phyloP scores from a whole-genome alignment of 164 flowering plant species.

The Magnolia sinica region DNA sequence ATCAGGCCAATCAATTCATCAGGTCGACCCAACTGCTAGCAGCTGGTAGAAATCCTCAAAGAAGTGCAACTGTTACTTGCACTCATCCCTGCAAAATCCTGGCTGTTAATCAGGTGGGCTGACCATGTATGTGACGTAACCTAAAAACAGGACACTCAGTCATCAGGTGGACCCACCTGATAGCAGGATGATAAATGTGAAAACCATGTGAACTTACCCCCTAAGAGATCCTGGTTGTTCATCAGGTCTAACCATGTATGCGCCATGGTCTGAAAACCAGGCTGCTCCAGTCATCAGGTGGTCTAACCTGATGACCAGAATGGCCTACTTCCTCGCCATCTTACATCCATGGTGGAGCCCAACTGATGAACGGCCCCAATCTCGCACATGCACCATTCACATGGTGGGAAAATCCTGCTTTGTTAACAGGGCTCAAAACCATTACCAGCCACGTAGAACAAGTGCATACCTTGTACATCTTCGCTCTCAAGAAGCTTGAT shows the following conservation, averaged over 20 bases:
- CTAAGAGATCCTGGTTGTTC: too few relatives aligned
- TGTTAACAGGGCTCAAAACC: neutral
- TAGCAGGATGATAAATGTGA: too few relatives aligned
- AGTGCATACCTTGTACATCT: constrained; percentile 61
- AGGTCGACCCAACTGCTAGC: neutral
- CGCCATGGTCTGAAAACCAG: too few relatives aligned
- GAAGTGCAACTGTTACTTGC: neutral
- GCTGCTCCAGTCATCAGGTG: too few relatives aligned
- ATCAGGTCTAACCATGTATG: neutral
- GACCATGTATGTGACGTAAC: neutral
- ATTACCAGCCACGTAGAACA: neutral
- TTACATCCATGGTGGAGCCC: too few relatives aligned
- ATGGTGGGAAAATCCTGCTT: neutral
- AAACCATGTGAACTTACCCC: too few relatives aligned
- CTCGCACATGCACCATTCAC: neutral
- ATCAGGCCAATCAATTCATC: neutral
- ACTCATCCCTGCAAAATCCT: neutral
- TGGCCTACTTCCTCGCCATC: too few relatives aligned
- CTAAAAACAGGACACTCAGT: too few relatives aligned
- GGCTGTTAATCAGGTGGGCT: neutral
- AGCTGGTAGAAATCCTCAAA: neutral
- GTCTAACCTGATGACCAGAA: too few relatives aligned
- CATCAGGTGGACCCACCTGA: too few relatives aligned
- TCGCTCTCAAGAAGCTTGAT: constrained; percentile 89
- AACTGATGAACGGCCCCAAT: too few relatives aligned